Conservation (phyloP, 1,139 yeast species). For the Saccharomycopsis crataegensis region DNA sequence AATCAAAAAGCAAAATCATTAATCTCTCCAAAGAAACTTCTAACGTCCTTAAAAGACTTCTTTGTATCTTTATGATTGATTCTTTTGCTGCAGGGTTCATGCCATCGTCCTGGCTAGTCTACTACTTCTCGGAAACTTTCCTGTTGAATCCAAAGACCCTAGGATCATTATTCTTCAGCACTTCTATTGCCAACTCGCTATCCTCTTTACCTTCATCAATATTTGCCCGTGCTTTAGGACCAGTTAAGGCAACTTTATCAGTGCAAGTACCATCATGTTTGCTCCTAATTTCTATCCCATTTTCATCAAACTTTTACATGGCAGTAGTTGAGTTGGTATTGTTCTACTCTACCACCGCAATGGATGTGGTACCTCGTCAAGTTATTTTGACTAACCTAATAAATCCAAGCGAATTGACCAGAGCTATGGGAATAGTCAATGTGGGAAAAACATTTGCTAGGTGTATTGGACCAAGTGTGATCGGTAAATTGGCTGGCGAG, state of each 20-base stretch:
- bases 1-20: neutral
- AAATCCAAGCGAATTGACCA: slow-evolving; percentile 54
- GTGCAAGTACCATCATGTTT: slow-evolving; percentile 77
- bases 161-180: slow-evolving; percentile 50
- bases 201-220: slow-evolving; percentile 61
- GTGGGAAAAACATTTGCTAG: slow-evolving; percentile 81
- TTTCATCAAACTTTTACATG: slow-evolving; percentile 26
- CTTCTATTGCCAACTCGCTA: slow-evolving; percentile 52
- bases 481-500: slow-evolving; percentile 61
- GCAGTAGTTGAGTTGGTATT: slow-evolving; percentile 22
- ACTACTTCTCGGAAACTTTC: slow-evolving; percentile 45
- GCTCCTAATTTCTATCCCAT: slow-evolving; percentile 51
- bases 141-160: slow-evolving; percentile 29
- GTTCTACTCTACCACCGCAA: slow-evolving; percentile 41
- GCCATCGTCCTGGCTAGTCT: slow-evolving; percentile 84
- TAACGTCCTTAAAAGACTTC: slow-evolving; percentile 25
- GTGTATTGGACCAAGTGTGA: slow-evolving; percentile 71
- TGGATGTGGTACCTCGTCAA: slow-evolving; percentile 92
- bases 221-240: slow-evolving; percentile 62
- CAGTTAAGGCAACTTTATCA: slow-evolving; percentile 66
- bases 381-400: slow-evolving; percentile 65
- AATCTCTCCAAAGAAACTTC: slow-evolving; percentile 8
- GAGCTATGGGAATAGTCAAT: slow-evolving; percentile 78
- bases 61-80: slow-evolving; percentile 57
- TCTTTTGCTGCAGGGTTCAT: slow-evolving; percentile 84